phyloP scores from a whole-genome alignment of 352 stramenopile genomes.

The Globisporangium ultimum region DNA sequence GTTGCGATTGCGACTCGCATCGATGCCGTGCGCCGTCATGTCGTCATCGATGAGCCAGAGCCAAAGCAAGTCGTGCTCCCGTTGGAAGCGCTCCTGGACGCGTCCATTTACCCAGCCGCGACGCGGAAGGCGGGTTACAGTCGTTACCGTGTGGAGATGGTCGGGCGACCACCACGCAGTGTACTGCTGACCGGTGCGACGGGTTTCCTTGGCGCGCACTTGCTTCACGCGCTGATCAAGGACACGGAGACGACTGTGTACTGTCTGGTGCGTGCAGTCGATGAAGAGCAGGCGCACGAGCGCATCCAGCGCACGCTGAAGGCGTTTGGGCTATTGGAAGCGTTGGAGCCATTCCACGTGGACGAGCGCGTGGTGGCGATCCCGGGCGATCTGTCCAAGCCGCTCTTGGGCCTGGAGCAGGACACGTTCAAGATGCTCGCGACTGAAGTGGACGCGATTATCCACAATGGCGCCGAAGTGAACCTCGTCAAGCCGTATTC shows the following conservation, averaged over 20 bases:
- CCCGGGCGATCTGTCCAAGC: constrained; percentile 75
- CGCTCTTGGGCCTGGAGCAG: constrained; percentile 77
- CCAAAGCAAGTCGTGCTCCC: constrained; percentile 54
- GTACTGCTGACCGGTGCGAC: constrained; percentile 90
- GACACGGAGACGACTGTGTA: constrained; percentile 71
- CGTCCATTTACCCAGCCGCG: constrained; percentile 66
- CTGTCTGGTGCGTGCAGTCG: constrained; percentile 71
- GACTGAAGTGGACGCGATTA: constrained; percentile 85
- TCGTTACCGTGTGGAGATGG: constrained; percentile 80
- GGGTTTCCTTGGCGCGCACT: constrained; percentile 85
- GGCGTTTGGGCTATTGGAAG: constrained; percentile 48
- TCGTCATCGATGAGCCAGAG: constrained; percentile 2
- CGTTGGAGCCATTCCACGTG: constrained; percentile 49
- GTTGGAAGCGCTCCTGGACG: constrained; percentile 61
- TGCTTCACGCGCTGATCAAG: constrained; percentile 81
- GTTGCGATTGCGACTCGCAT: constrained; percentile 55
- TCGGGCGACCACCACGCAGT: constrained; percentile 59
- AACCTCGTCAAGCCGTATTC: constrained; percentile 92
- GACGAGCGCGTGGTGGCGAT: constrained; percentile 68
- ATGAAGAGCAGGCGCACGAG: constrained; percentile 43
- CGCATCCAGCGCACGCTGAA: constrained; percentile 60
- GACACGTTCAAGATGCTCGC: constrained; percentile 85
- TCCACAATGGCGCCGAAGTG: constrained; percentile 92
- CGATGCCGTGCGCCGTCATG: constrained; percentile 26
- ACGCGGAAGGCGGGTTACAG: constrained; percentile 74